Evolutionary conservation across 75 land plant species (phyloP), one percentile per base, ranked within the genome.

Genomic region (Larix kaempferi): DNA sequence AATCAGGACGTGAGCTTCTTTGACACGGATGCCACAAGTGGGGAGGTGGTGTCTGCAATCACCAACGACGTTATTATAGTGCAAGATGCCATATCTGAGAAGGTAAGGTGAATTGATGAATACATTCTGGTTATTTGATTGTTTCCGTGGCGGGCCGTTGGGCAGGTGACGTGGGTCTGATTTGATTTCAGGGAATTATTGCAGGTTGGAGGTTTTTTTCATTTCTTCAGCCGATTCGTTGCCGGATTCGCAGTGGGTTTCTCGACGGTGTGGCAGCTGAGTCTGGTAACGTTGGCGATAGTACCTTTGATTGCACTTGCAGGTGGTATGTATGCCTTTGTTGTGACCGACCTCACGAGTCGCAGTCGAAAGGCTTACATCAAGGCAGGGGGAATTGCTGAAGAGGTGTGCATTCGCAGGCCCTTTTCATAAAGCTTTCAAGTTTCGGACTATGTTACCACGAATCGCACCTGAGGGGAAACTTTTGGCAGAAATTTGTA

Each of bases 141-240:
- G 54, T 10, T 49, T 49, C 11, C 54, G 10, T 49, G 54, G 54
- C 2, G 54, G 54, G 54, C 12, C 10, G 12, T 13, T 66, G 19
- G 64, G 15, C 11, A 37, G 11, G 44, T 78, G 13, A 77, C 25
- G 66, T n/a, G 23, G 69, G 11, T 52, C 64, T 77, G 44, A 71
- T 16, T 5, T 52, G 12, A 57, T 17, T 37, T 63, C 11, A 19
- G 56, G 16, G 12, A 14, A 22, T 26, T 7, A 11, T 35, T 84
- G 84, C 91, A 94, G 95, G 98, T 91, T 21, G 99, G 99, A 71
- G 94, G 94, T 41, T 94, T 92, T 74, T 33, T 96, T 76, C 99
- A 96, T 73, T 94, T 94, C 84, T 86, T 96, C 14, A 91, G 93
- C 83, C 83, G 95, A 66, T 96, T 96, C 73, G n/a, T 94, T 14